These are phyloP conservation scores for Solanum pimpinellifolium DNA, from an alignment of 257 asterid species.

Conservation along the genomic window DNA sequence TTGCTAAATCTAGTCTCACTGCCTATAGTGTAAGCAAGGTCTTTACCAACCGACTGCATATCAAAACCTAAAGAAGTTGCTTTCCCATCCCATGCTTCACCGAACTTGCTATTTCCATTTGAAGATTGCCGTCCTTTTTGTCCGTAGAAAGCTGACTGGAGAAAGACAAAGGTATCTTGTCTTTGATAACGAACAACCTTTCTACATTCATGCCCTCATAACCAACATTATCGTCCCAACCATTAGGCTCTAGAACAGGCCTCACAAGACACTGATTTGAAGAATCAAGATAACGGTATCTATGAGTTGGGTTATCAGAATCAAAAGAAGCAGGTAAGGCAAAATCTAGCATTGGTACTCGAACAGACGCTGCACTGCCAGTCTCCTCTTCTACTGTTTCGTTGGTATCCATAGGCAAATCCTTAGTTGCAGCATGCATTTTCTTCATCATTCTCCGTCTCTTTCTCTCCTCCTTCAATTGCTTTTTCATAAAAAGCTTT, in stretches of 20 bases:
- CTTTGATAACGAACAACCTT: conserved; percentile 60
- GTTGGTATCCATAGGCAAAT: conserved; percentile 36
- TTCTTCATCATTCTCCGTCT: conserved; percentile 71
- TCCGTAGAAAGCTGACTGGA: conserved; percentile 87
- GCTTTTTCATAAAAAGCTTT: conserved; percentile 81
- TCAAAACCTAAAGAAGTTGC: conserved; percentile 79
- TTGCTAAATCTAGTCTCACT: conserved; percentile 71
- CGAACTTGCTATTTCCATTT: conserved; percentile 87
- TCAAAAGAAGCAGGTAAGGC: conserved; percentile 89
- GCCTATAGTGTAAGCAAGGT: conserved; percentile 72
- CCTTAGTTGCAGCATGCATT: conserved; percentile 53
- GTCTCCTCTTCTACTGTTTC: conserved; percentile 62
- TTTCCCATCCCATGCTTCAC: conserved; percentile 81
- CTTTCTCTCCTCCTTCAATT: conserved; percentile 73
- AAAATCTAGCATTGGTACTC: conserved; percentile 81
- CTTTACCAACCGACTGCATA: conserved; percentile 83
- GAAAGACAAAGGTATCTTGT: conserved; percentile 68
- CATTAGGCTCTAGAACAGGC: conserved; percentile 85
- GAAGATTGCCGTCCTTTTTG: conserved; percentile 78
- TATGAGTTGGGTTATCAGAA: conserved; percentile 89
- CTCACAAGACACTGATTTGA: conserved; percentile 92
- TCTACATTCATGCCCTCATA: conserved; percentile 87
- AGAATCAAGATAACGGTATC: conserved; percentile 83
- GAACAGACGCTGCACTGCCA: conserved; percentile 67
- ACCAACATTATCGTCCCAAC: conserved; percentile 98